Percentiles rank a stretch among this genome's conserved stretches.
Evolutionary conservation across 1,284 basidiomycete genomes (phyloP).

Genomic region (Heterobasidion annosum): DNA sequence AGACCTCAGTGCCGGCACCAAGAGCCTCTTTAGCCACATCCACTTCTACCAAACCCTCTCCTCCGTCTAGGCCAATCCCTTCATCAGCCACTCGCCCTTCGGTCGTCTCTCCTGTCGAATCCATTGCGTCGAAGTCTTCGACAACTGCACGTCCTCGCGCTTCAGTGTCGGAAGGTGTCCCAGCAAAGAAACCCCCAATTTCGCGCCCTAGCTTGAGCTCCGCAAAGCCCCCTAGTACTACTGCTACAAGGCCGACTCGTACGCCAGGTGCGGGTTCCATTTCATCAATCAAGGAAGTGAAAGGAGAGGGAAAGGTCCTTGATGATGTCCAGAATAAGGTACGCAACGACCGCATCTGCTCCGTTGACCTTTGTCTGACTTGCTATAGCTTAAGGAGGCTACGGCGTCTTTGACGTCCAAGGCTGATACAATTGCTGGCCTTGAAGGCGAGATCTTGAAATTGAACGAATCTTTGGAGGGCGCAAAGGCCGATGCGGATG

Average conservation of each 20-base stretch:
- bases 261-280: slow-evolving; percentile 44
- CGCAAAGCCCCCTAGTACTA: slow-evolving; percentile 15
- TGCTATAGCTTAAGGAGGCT: slow-evolving; percentile 46
- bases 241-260: slow-evolving; percentile 27
- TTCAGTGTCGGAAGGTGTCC: slow-evolving; percentile 23
- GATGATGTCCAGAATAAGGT: slow-evolving; percentile 58
- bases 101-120: slow-evolving; percentile 14
- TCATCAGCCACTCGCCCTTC: slow-evolving; percentile 9
- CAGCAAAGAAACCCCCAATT: slow-evolving; percentile 15
- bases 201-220: slow-evolving; percentile 19
- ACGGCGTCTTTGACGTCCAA: slow-evolving; percentile 44
- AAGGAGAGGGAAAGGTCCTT: slow-evolving; percentile 46
- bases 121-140: slow-evolving; percentile 15
- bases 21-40: slow-evolving; percentile 38
- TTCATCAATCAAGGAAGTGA: slow-evolving; percentile 60
- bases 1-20: slow-evolving; percentile 22
- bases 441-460: slow-evolving; percentile 42
- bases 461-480: slow-evolving; percentile 43
- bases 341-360: slow-evolving; percentile 9
- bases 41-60: slow-evolving; percentile 20
- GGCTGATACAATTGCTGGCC: slow-evolving; percentile 32
- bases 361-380: slow-evolving; percentile 7
- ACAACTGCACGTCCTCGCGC: slow-evolving; percentile 21
- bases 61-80: slow-evolving; percentile 18
- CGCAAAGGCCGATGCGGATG: slow-evolving; percentile 36